Base-by-base conservation (phyloP, 805 yeast genomes). In the Starmerella etchellsii region DNA sequence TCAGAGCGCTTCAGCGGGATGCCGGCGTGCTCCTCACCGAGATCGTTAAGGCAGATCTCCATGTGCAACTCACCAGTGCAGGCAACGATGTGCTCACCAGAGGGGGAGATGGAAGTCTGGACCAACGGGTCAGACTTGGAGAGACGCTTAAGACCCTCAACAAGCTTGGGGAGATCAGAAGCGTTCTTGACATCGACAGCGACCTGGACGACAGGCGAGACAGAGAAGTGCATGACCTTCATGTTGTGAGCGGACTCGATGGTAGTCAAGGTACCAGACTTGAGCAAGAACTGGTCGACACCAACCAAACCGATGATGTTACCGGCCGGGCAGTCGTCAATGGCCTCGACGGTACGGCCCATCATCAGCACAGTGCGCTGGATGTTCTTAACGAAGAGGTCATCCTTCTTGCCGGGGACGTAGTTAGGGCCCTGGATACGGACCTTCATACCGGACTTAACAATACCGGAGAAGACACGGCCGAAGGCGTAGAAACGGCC, bases 401-500 rank as follows among this genome's bases (percentile, higher is more conserved):
- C 98, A 47, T 84, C 94, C 80, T 91, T 88, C 78, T 78, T 82
- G 69, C 98, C 98, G 68, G 94, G 95, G 61, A 76, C 76, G 74
- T 85, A 88, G 94, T 88, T 88, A 68, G 97, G 97, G 73, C 98
- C 98, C 77, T 88, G 98, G 65, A 88, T 88, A 76, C 98, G 83
- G 65, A 88, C 95, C 83, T 88, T 88, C 78, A 80, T 84, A 73
- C 98, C 98, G 61, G 95, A 83, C 69, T 72, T 82, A 64, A 91
- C 96, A 63, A 97, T 88, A 85, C 98, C 98, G 60, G 97, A 82
- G 76, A 88, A 88, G 67, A 88, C 97, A 78, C 98, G 91, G 72
- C 98, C 98, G 75, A 88, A 91, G 65, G 98, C 98, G 81, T 85
- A 88, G 94, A 88, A 88, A 76, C 98, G 85, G 79, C 98, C 98